Evolutionary conservation across 169 alveolate species (phyloP).

Genomic region (Cryptosporidium tyzzeri): DNA sequence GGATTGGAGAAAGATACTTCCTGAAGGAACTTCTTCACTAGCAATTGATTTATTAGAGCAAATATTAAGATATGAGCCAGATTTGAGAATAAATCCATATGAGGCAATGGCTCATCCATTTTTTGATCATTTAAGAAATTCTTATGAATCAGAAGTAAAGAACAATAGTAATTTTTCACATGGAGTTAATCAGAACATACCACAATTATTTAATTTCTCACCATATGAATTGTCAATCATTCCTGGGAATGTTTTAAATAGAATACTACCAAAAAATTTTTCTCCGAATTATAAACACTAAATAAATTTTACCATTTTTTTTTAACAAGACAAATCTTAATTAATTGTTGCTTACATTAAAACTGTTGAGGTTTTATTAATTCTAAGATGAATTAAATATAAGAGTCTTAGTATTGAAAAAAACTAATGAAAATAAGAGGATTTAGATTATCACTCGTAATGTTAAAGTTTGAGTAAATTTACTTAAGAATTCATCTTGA

Average conservation of each 20-base stretch:
- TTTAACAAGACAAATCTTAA: background rate
- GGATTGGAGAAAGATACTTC: constrained; percentile 87
- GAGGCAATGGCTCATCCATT: constrained; percentile 94
- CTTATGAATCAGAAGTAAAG: constrained; percentile 1
- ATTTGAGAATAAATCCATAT: constrained; percentile 85
- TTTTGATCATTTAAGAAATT: constrained; percentile 92
- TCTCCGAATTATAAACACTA: constrained; percentile 31
- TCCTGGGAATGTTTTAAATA: constrained; percentile 55
- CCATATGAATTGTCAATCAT: constrained; percentile 68
- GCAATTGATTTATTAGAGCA: constrained; percentile 86
- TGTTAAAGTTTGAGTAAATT: too few relatives aligned
- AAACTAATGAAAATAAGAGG: background rate
- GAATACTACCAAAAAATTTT: constrained; percentile 60
- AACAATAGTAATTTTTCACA: constrained; percentile 10
- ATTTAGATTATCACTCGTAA: background rate
- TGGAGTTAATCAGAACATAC: constrained; percentile 20
- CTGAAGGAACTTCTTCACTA: constrained; percentile 82
- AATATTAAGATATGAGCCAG: constrained; percentile 89
- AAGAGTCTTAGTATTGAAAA: background rate
- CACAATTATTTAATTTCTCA: constrained; percentile 65
- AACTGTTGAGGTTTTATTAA: too few relatives aligned
- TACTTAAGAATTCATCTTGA: too few relatives aligned
- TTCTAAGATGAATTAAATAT: too few relatives aligned
- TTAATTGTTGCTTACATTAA: too few relatives aligned
- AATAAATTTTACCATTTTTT: background rate